Evolutionary conservation across 805 yeast genomes (phyloP).

Genomic region (Helenozyma baotianmanensis): DNA sequence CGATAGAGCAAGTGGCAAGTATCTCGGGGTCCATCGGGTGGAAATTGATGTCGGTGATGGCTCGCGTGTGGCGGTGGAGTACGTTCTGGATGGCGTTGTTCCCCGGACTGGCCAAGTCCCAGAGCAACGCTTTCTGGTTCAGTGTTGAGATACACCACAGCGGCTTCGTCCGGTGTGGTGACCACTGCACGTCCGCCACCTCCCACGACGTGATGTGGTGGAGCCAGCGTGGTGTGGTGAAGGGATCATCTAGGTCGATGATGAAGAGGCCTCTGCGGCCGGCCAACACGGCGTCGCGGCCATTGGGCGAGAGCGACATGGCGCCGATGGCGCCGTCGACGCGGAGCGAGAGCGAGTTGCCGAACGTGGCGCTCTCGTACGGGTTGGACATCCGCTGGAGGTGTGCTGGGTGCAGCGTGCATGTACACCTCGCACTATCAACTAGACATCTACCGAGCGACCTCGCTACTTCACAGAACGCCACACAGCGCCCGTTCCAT

Average conservation of each 20-base stretch:
- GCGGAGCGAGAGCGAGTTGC: conserved; percentile 72
- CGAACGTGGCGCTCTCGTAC: conserved; percentile 56
- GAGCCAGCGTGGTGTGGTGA: conserved; percentile 89
- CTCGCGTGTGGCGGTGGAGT: conserved; percentile 85
- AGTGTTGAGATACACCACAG: conserved; percentile 92
- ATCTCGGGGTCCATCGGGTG: conserved; percentile 83
- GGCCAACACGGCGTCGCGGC: conserved; percentile 91
- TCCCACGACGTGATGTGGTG: conserved; percentile 95
- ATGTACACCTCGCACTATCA: no score
- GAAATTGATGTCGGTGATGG: conserved; percentile 93
- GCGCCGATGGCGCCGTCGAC: conserved; percentile 93
- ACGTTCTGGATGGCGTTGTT: conserved; percentile 78
- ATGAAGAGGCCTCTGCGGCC: conserved; percentile 77
- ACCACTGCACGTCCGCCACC: conserved; percentile 98
- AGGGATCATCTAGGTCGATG: conserved; percentile 94
- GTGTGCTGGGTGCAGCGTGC: no score
- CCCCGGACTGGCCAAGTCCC: conserved; percentile 79
- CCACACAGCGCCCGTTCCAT: no score
- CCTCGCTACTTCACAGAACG: no score
- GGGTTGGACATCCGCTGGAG: not conserved
- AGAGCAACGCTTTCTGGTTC: conserved; percentile 89
- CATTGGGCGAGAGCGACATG: conserved; percentile 82
- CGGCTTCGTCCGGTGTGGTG: conserved; percentile 81
- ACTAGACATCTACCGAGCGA: no score
- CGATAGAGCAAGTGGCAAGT: conserved; percentile 90